Conservation (phyloP, 306 rosid genomes). For the Quercus parvula region DNA sequence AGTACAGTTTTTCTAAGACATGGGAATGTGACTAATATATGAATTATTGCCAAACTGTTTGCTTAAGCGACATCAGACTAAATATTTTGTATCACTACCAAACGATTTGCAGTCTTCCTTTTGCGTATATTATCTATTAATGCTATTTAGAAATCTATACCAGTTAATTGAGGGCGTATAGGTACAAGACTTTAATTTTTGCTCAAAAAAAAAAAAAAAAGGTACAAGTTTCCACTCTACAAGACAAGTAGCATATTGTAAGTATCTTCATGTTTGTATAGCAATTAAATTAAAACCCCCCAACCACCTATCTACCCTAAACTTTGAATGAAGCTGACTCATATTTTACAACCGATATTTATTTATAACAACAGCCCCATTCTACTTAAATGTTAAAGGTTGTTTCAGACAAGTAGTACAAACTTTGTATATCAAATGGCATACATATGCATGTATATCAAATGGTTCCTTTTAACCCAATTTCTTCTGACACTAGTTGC, state of each 20-base stretch:
- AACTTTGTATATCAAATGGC: slow-evolving; percentile 9
- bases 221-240: neutral
- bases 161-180: too few species aligned
- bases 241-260: neutral
- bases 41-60: too few species aligned
- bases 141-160: neutral
- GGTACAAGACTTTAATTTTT: neutral
- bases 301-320: slow-evolving; percentile 50
- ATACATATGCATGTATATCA: slow-evolving; percentile 9
- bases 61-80: too few species aligned
- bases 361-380: slow-evolving; percentile 21
- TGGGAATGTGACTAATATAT: neutral
- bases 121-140: neutral
- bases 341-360: slow-evolving; percentile 33
- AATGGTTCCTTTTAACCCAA: slow-evolving; percentile 20
- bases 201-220: too few species aligned
- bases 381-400: neutral
- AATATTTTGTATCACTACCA: too few species aligned
- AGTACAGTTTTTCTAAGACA: neutral
- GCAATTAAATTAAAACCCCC: slow-evolving; percentile 36
- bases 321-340: slow-evolving; percentile 21
- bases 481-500: slow-evolving; percentile 7
- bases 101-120: too few species aligned
- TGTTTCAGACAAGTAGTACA: slow-evolving; percentile 1
- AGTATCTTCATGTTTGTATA: neutral